Evolutionary conservation across 148 eudicot genomes (phyloP).

Genomic region (Linanthus parryae): DNA sequence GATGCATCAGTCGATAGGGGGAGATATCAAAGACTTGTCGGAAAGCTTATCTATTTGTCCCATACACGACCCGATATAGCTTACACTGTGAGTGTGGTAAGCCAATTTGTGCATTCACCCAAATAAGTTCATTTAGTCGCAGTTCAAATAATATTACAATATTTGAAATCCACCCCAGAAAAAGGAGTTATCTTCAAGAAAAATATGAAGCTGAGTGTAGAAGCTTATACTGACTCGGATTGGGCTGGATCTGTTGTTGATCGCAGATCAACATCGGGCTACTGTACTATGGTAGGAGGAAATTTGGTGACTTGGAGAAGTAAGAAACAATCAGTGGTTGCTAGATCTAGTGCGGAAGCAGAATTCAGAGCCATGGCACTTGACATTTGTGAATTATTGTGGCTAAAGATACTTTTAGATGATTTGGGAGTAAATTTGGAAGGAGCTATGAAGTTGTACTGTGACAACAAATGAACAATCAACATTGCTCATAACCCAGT

Average conservation of each 20-base stretch:
- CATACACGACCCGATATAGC: not conserved
- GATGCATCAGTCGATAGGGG: not conserved
- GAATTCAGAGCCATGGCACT: not conserved
- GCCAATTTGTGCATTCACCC: not conserved
- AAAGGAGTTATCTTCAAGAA: slow-evolving; percentile 3
- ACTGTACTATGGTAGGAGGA: not conserved
- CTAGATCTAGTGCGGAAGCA: not conserved
- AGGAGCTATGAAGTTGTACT: not conserved
- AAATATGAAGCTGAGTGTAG: not conserved
- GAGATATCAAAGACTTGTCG: slow-evolving; percentile 1
- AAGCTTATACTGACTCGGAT: not conserved
- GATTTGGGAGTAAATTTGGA: not conserved
- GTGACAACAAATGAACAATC: not conserved
- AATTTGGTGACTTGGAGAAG: slow-evolving; percentile 2
- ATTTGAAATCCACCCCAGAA: not conserved
- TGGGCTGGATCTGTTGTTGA: not conserved
- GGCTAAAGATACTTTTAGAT: not conserved
- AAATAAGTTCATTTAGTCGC: not conserved
- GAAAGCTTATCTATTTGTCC: not conserved
- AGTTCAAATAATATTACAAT: not conserved
- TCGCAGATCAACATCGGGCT: not conserved
- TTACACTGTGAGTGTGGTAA: not conserved
- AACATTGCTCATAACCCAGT: not conserved
- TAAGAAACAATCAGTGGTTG: not conserved
- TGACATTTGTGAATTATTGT: not conserved